These are phyloP conservation scores for Antitrichia curtipendula DNA, from an alignment of 225 moss, liverwort and hornwort species.

Conservation along the genomic window DNA sequence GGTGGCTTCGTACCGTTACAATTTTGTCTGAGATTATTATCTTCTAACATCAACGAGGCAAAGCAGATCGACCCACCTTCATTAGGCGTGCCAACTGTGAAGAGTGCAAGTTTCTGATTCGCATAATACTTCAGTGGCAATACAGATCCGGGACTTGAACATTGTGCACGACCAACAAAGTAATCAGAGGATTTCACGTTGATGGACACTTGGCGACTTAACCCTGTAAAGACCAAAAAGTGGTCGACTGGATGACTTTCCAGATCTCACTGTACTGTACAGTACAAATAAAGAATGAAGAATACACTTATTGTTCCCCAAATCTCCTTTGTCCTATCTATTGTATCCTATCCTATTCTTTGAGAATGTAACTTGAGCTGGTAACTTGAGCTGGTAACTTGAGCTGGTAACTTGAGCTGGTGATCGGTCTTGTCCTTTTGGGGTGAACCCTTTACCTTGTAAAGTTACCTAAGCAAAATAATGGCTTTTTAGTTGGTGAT, in stretches of 20 bases:
- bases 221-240: neutral
- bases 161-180: too few relatives aligned
- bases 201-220: neutral
- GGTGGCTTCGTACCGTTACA: neutral
- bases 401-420: too few relatives aligned
- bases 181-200: neutral
- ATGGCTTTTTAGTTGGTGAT: neutral
- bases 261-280: neutral
- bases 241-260: rapidly evolving
- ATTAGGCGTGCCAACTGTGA: neutral
- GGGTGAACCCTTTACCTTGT: too few relatives aligned
- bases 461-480: too few relatives aligned
- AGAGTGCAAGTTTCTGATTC: neutral
- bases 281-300: too few relatives aligned
- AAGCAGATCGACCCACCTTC: neutral
- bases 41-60: neutral
- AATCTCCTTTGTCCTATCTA: neutral
- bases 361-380: too few relatives aligned
- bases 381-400: too few relatives aligned
- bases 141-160: neutral
- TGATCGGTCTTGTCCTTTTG: too few relatives aligned
- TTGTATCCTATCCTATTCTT: too few relatives aligned
- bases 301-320: neutral
- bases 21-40: neutral
- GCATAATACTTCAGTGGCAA: too few relatives aligned